Evolutionary conservation across 2,329 filamentous ascomycete species (phyloP), one percentile per base, ranked within the genome.

Genomic region (Alternaria hordeiaustralica): DNA sequence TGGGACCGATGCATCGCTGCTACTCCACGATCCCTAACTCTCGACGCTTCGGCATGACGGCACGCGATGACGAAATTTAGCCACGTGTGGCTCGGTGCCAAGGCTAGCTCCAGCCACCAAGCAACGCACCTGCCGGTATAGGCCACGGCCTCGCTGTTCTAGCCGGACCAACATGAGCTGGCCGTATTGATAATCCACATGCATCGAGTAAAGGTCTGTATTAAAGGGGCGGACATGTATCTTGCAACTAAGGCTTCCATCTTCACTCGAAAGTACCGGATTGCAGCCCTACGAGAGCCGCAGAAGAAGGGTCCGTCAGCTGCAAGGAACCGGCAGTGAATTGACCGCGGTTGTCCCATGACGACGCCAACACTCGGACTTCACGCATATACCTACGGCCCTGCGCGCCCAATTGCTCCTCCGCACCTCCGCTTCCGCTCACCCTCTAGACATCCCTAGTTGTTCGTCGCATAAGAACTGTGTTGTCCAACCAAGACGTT

Each of bases 401-500:
- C 55, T 55, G 10, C 11, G 18, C 55, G 30, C 51, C 25, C 56
- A 46, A 67, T 67, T 50, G 30, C 23, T 41, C 58, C 36, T 50
- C 44, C 28, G 25, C 13, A 18, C 44, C 51, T 53, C 43, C 57
- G 26, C 45, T n/a, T 9, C 47, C 49, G 25, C 49, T 33, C 50
- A 30, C 47, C 33, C 30, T 56, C 50, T 60, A 62, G 55, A 55
- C 54, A 45, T 56, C 18, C 13, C 47, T 60, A 21, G 55, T 36
- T 49, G 44, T 56, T 47, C 50, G 60, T 61, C 54, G 58, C 61
- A 46, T 56, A 28, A 54, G 63, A 49, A 59, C 61, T 51, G 58
- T 58, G 28, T 30, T 33, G 55, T 57, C 68, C 68, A 69, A 63
- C 68, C 59, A 45, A 20, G 56, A 64, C 68, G 51, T 47, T 63